A percentile compares a stretch with the other conserved stretches of the same genome.
Conservation (phyloP, 176 grass and related monocot genomes). For the Alopecurus myosuroides region DNA sequence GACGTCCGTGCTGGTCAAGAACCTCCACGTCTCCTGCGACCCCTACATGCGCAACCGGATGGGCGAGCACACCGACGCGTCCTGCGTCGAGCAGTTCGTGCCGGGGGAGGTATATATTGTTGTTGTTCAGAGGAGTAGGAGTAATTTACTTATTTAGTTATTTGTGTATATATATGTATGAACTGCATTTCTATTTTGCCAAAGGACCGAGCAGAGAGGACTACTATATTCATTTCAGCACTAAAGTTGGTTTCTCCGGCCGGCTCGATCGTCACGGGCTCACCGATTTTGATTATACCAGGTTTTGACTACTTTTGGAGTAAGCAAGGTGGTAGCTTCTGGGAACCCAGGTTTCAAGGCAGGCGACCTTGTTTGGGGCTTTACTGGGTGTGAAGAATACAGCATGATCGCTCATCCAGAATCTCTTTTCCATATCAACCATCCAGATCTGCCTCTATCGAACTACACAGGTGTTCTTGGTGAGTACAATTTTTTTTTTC, state of each 20-base stretch:
- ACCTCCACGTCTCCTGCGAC: constrained; percentile 67
- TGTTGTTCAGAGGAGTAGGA: no score
- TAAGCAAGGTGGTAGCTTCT: constrained; percentile 59
- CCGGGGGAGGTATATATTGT: background rate
- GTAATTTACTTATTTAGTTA: no score
- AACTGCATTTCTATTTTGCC: no score
- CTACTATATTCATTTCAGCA: no score
- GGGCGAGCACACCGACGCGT: constrained; percentile 17
- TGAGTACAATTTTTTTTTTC: background rate
- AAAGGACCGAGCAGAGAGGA: no score
- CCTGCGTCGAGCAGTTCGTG: constrained; percentile 31
- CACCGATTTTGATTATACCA: background rate
- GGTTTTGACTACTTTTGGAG: constrained; percentile 9
- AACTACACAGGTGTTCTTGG: constrained; percentile 43
- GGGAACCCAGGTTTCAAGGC: constrained; percentile 34
- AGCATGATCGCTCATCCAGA: constrained; percentile 35
- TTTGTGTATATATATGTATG: no score
- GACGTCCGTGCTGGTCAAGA: constrained; percentile 45
- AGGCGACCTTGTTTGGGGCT: background rate
- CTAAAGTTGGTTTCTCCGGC: no score
- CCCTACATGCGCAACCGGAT: constrained; percentile 55
- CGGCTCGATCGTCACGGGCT: no score
- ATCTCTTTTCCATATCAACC: constrained; percentile 46
- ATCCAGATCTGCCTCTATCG: constrained; percentile 56
- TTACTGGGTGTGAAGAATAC: constrained; percentile 75